phyloP scores from a whole-genome alignment of 176 grass and related monocot species.

The Oryza coarctata region DNA sequence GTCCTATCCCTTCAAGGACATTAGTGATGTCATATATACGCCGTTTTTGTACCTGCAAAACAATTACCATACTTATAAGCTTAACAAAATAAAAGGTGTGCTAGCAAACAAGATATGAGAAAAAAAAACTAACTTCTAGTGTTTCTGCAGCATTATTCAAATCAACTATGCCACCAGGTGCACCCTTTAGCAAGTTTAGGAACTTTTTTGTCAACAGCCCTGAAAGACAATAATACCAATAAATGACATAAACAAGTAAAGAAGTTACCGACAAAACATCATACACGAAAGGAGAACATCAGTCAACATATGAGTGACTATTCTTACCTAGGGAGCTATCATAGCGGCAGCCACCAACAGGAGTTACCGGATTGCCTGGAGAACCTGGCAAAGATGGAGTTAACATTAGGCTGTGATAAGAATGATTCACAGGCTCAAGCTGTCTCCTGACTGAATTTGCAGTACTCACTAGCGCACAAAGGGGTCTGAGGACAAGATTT shows the following conservation, averaged over 20 bases:
- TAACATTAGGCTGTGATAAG: constrained; percentile 16
- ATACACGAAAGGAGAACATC: not conserved
- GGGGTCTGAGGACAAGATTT: constrained; percentile 72
- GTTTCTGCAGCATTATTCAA: constrained; percentile 82
- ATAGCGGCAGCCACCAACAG: constrained; percentile 66
- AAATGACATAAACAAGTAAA: constrained; percentile 24
- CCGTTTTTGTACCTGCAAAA: constrained; percentile 81
- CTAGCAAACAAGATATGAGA: constrained; percentile 6
- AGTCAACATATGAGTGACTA: not conserved
- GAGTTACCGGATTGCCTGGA: constrained; percentile 53
- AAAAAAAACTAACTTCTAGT: constrained; percentile 56
- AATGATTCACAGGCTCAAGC: not conserved
- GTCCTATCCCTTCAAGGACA: constrained; percentile 93
- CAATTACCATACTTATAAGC: constrained; percentile 4
- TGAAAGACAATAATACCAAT: constrained; percentile 29
- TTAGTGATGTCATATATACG: constrained; percentile 97
- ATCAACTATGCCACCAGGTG: constrained; percentile 80
- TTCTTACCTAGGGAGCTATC: constrained; percentile 81
- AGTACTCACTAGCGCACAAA: constrained; percentile 50
- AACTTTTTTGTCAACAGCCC: constrained; percentile 82
- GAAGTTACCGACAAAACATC: constrained; percentile 12
- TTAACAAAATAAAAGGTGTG: constrained; percentile 6
- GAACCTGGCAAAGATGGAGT: constrained; percentile 58
- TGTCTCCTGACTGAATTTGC: not conserved
- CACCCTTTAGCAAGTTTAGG: constrained; percentile 73